A percentile compares a stretch with the other conserved stretches of the same genome.
These are phyloP conservation scores for Myxozyma sirexii DNA, from an alignment of 805 yeast genomes.

Conservation along the genomic window DNA sequence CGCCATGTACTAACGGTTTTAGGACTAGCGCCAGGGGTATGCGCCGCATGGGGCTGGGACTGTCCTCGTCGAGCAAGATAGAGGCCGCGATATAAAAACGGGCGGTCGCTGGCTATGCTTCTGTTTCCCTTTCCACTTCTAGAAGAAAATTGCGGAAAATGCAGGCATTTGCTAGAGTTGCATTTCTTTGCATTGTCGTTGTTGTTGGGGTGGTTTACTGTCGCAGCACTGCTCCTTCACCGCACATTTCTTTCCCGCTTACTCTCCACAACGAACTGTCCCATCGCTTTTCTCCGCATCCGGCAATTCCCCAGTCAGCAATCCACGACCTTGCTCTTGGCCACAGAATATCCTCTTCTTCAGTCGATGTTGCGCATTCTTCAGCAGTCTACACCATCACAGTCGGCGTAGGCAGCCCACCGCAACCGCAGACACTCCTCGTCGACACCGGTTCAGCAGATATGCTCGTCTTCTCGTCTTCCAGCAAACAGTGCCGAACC, in stretches of 20 bases:
- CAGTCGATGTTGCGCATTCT: neutral
- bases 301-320: conserved; percentile 8
- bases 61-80: neutral
- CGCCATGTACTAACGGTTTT: neutral
- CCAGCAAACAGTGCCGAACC: conserved; percentile 21
- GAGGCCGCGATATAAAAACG: no score
- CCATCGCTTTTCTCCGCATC: neutral
- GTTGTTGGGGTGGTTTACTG: neutral
- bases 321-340: neutral
- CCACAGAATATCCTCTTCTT: neutral
- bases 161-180: neutral
- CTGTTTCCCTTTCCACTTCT: neutral
- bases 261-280: neutral
- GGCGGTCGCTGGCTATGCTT: neutral
- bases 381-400: conserved; percentile 25
- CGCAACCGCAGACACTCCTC: conserved; percentile 28
- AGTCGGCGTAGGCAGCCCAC: conserved; percentile 29
- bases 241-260: neutral
- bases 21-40: conserved; percentile 5
- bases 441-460: conserved; percentile 31
- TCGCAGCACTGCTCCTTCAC: neutral
- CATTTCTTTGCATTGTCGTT: neutral
- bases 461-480: conserved; percentile 19
- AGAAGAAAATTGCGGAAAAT: neutral
- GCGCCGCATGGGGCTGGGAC: neutral